Base-by-base conservation (phyloP, 768 basidiomycete genomes). In the Sporobolomyces roseus region DNA sequence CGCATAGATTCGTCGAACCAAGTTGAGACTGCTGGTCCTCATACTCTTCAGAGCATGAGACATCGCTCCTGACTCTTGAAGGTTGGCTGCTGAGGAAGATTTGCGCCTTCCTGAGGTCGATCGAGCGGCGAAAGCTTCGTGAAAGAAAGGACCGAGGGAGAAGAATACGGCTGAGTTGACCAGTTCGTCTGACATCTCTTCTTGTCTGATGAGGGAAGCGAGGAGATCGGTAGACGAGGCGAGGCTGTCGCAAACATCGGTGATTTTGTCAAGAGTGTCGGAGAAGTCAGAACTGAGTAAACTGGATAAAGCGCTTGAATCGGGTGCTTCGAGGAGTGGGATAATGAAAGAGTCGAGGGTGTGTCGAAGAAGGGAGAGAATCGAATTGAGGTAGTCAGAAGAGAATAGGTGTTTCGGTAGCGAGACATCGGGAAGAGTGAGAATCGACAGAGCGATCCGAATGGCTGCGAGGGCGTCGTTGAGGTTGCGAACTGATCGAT, bases 101-200 rank as follows among this genome's bases (percentile, higher is more conserved):
- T 74, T 76, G 46, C 81, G 80, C 36, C 87, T 87, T 5, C 78
- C 81, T 0, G 30, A 38, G 25, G 21, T 82, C 80, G 17, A 81
- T 32, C 33, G 10, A 1, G n/a, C 59, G 4, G 8, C 27, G 80
- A 48, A 91, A 2, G 46, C 90, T n/a, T 85, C 85, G 8, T 91
- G 86, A 75, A 98, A 98, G 78, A 98, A 93, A 0, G 94, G 93
- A 10, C 90, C 90, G 72, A 97, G 91, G 5, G 92, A 85, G 59
- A 97, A 88, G 78, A 94, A 98, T 5, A 96, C 89, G 0, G 88
- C 87, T 73, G 90, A 87, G 58, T 97, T 96, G 75, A 97, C 89
- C 73, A 97, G 89, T 1, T 86, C 79, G 70, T 98, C 96, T 2
- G 90, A 89, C 87, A 98, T 88, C 1, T 88, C 72, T 75, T 88